phyloP scores from a whole-genome alignment of 345 rosid genomes.

The Aquilaria malaccensis region DNA sequence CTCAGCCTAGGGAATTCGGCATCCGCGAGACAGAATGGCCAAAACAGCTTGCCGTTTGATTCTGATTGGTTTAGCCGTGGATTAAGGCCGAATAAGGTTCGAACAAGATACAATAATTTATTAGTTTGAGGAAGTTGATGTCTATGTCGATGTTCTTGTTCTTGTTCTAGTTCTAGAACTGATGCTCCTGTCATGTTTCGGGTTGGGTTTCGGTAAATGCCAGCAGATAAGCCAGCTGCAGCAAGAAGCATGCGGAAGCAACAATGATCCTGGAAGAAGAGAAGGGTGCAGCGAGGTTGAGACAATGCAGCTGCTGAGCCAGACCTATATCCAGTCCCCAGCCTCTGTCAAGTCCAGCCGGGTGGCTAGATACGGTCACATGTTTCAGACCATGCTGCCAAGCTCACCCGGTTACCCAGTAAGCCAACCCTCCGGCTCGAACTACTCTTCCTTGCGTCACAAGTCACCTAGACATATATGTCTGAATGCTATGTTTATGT shows the following conservation, averaged over 20 bases:
- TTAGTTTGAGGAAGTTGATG: background rate
- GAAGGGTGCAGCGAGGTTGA: constrained; percentile 39
- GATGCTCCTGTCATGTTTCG: background rate
- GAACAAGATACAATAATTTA: background rate
- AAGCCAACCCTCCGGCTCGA: background rate
- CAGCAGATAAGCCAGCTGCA: constrained; percentile 16
- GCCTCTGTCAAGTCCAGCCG: constrained; percentile 21
- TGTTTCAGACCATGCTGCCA: constrained; percentile 29
- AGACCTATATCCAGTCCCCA: constrained; percentile 46
- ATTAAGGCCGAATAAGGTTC: constrained; percentile 34
- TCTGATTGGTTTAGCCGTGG: constrained; percentile 36
- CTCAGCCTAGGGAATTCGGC: constrained; percentile 70
- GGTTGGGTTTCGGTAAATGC: background rate
- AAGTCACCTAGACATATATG: no score
- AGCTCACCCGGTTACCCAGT: constrained; percentile 30
- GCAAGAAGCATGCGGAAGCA: constrained; percentile 20
- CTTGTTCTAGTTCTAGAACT: background rate
- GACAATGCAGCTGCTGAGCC: constrained; percentile 47
- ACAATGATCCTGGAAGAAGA: constrained; percentile 11
- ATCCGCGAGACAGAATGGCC: constrained; percentile 22
- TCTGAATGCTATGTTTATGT: background rate
- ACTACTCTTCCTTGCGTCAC: no score
- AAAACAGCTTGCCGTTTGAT: constrained; percentile 18
- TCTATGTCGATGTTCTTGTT: no score
- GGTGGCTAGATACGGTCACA: constrained; percentile 31